Evolutionary conservation across 2,329 filamentous ascomycete species (phyloP).

Genomic region (Colletotrichum magnum): DNA sequence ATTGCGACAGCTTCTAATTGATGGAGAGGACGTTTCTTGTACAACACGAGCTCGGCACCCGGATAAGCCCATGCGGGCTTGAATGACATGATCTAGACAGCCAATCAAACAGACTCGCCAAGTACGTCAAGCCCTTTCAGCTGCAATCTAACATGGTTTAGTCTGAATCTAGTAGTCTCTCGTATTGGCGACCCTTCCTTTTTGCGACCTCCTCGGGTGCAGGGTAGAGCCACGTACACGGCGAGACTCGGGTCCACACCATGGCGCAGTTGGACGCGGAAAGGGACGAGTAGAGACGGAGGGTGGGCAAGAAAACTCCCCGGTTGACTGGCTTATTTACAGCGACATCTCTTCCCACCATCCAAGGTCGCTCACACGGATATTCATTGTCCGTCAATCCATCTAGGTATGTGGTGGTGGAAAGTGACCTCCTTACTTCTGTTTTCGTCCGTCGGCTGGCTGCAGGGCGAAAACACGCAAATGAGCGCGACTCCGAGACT

Average conservation of each 20-base stretch:
- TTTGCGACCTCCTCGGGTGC: background rate
- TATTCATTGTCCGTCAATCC: background rate
- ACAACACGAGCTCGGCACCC: no score
- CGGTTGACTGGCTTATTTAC: background rate
- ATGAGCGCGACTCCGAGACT: background rate
- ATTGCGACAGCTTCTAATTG: no score
- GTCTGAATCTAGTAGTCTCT: background rate
- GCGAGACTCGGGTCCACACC: background rate
- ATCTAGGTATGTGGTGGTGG: no score
- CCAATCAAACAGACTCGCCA: no score
- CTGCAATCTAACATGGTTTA: background rate
- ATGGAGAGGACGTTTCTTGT: no score
- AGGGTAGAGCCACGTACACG: background rate
- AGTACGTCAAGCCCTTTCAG: background rate
- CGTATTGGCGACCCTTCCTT: background rate
- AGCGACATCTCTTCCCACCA: background rate
- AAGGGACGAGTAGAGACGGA: background rate
- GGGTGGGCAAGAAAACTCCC: background rate
- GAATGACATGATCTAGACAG: no score
- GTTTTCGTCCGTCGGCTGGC: background rate
- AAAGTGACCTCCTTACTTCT: background rate
- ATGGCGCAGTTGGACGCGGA: background rate
- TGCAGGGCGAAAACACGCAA: background rate
- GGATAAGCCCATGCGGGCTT: no score
- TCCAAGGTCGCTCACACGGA: background rate